Conservation (phyloP, 164 flowering plant genomes). For the Vitis riparia region DNA sequence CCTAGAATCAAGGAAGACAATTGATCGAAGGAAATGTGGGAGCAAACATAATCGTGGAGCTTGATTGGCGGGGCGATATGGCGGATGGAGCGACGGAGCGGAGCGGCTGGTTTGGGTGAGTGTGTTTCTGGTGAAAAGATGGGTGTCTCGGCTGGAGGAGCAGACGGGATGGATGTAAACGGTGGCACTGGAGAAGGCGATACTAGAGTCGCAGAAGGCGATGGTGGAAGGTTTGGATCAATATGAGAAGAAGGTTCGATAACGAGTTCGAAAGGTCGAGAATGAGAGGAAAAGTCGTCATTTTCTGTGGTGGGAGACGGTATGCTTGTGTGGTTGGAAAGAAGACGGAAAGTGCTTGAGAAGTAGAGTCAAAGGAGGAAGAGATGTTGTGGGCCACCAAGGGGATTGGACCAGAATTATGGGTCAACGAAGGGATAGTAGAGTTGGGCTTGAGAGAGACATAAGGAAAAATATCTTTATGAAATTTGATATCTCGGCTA, state of each 20-base stretch:
- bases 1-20: neutral
- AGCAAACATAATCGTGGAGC: neutral
- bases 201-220: no score
- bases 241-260: no score
- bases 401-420: neutral
- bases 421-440: neutral
- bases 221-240: neutral
- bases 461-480: neutral
- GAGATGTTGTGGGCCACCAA: no score
- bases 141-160: neutral
- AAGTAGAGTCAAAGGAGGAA: neutral
- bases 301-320: neutral
- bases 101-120: neutral
- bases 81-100: neutral
- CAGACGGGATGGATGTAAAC: no score
- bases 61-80: neutral
- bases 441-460: neutral
- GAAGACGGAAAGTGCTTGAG: neutral
- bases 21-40: neutral
- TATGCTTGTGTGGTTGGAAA: neutral
- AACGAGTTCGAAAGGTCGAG: neutral
- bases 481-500: neutral
- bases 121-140: neutral
- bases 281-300: neutral
- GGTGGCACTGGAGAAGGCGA: no score